Base-by-base conservation (phyloP, 2,329 filamentous ascomycete genomes). In the Penicillium brasilianum region DNA sequence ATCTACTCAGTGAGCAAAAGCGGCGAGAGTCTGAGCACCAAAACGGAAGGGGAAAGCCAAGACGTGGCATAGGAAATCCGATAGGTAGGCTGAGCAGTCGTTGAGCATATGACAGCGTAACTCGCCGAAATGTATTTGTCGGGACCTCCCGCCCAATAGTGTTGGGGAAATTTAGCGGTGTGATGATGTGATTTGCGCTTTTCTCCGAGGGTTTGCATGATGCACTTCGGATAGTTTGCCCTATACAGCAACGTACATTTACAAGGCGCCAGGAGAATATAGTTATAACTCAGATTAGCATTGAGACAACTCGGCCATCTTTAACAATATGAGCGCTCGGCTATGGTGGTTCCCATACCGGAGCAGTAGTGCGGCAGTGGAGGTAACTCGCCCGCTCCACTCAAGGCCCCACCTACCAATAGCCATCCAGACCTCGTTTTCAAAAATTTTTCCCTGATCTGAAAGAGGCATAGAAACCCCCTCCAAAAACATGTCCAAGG, bases 391-490 rank as follows among this genome's bases (percentile, higher is more conserved):
- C n/a, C 48, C 54, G 58, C 50, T 59, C 60, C 63, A 63, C 64
- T n/a, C 55, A 28, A 58, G 13, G 36, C 41, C 49, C 34, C 39
- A 14, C 22, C 54, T 34, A 34, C 63, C 63, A 67, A 62, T 66
- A 22, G 58, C 44, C 57, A 18, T 30, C 48, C 48, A 37, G 18
- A 20, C 39, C 34, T 28, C n/a, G 36, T 16, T 10, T 18, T 28
- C 34, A 30, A 37, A 37, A 37, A 28, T 30, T 50, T 34, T 50
- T 2, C 14, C 28, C 18, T 6, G 9, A n/a, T 10, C 34, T 13
- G 37, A 64, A 49, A 60, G 57, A 22, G 50, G 50, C 50, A 53
- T 53, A 60, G 52, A 60, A 52, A 56, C 57, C 63, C 50, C 51
- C 51, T 28, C 32, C 59, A 10, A 55, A 51, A 39, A 53, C 49